phyloP scores from a whole-genome alignment of 129 eudicot species.

The Lonicera japonica region DNA sequence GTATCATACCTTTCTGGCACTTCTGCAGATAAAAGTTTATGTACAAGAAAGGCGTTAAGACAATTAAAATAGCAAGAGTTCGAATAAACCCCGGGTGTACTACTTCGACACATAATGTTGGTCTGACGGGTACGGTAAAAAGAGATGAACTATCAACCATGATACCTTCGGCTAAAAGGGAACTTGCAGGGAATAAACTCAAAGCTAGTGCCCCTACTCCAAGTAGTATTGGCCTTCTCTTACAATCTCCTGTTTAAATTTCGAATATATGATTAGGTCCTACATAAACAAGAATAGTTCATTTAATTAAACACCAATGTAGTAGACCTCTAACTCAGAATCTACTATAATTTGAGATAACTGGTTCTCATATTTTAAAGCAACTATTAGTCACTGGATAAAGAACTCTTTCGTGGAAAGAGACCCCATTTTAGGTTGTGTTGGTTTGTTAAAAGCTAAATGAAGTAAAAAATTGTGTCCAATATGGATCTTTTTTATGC shows the following conservation, averaged over 20 bases:
- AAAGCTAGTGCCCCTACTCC: slow-evolving; percentile 58
- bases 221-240: slow-evolving; percentile 59
- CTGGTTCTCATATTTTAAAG: not conserved
- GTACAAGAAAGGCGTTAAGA: slow-evolving; percentile 5
- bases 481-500: too few species aligned
- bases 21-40: slow-evolving; percentile 29
- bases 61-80: not conserved
- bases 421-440: too few species aligned
- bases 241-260: slow-evolving; percentile 28
- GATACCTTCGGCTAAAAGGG: slow-evolving; percentile 72
- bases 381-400: too few species aligned
- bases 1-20: slow-evolving; percentile 54
- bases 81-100: not conserved
- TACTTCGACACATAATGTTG: too few species aligned
- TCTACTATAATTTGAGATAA: not conserved
- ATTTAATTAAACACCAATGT: too few species aligned
- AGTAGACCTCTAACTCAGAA: too few species aligned
- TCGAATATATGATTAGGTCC: not conserved
- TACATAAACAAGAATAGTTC: too few species aligned
- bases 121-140: too few species aligned
- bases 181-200: slow-evolving; percentile 43
- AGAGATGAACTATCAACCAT: slow-evolving; percentile 4
- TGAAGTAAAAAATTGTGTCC: too few species aligned
- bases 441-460: too few species aligned
- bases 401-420: too few species aligned